phyloP scores from a whole-genome alignment of 257 asterid genomes.

The Lavandula angustifolia region DNA sequence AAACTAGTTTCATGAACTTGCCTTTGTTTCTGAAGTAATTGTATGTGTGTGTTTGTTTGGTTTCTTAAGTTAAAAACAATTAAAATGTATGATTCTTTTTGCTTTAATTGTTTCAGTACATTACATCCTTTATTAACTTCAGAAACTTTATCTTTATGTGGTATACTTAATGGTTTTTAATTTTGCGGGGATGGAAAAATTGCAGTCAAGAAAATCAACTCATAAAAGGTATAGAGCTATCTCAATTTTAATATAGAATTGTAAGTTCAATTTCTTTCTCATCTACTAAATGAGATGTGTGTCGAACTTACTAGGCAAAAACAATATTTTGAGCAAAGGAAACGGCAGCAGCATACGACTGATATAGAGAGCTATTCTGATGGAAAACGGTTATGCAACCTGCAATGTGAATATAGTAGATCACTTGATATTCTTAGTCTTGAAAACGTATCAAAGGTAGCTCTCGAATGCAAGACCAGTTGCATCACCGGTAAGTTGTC shows the following conservation, averaged over 20 bases:
- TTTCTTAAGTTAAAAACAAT: conserved; percentile 9
- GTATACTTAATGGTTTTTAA: conserved; percentile 31
- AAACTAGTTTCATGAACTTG: neutral
- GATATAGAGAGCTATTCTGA: conserved; percentile 46
- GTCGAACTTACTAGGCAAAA: conserved; percentile 57
- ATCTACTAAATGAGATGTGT: conserved; percentile 10
- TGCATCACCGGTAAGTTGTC: conserved; percentile 47
- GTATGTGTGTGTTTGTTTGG: neutral
- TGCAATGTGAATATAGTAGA: conserved; percentile 43
- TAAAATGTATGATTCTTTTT: neutral
- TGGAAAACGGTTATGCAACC: conserved; percentile 45
- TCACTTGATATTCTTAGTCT: conserved; percentile 89
- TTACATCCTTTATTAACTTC: conserved; percentile 18
- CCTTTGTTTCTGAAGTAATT: neutral
- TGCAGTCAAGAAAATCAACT: conserved; percentile 76
- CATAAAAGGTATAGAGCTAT: conserved; percentile 61
- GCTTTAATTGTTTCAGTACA: conserved; percentile 17
- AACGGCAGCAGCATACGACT: conserved; percentile 52
- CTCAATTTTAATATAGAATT: conserved; percentile 4
- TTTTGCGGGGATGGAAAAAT: conserved; percentile 39
- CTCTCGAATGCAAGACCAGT: conserved; percentile 43
- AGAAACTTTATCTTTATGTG: conserved; percentile 22
- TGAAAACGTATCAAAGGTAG: conserved; percentile 54
- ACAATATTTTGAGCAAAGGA: conserved; percentile 89
- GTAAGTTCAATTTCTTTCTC: neutral